Evolutionary conservation across 2,329 filamentous ascomycete species (phyloP), one percentile per base, ranked within the genome.

Genomic region (Xenoacremonium recifei): DNA sequence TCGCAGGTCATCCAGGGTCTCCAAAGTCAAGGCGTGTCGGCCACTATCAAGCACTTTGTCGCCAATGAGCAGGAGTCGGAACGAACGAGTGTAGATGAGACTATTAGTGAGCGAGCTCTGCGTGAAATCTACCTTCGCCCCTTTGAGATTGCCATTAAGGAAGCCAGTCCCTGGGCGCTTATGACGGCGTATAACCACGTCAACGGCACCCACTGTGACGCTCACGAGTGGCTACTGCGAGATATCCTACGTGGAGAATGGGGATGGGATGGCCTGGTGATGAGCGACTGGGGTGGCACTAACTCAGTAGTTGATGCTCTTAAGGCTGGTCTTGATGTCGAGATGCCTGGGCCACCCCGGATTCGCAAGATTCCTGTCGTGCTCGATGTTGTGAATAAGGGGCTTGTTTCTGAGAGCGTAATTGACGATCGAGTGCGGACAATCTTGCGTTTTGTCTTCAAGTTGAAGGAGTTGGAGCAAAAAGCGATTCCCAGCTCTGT

Each of bases 1-100:
- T 49, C 57, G 6, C 44, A 48, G 27, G 53, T 59, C n/a, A 51
- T 71, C 21, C 62, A 63, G 25, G 68, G 68, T 19, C 62, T 71
- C 11, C 67, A 72, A 37, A 61, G 62, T 2, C 60, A 60, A 32
- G 67, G 67, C 3, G 61, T 72, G 21, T 61, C 63, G 10, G 68
- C 69, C 9, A 59, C 67, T 2, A 65, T 71, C 44, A 72, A 72
- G 55, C 69, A 72, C 43, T 72, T 70, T 47, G 64, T 65, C n/a
- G 67, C 62, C 36, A 71, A 71, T 47, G 70, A 72, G 38, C 60
- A 62, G 44, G 57, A 60, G 39, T 60, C 57, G 6, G 49, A 59
- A 7, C 51, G 57, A 4, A 29, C 58, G 21, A 57, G 53, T 29
- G 57, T 60, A 6, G 55, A 60, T 21, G 57, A 60, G 43, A 52